Percentiles rank a stretch among this genome's conserved stretches.
Evolutionary conservation across 768 basidiomycete genomes (phyloP).

Genomic region (Mycena sanguinolenta): DNA sequence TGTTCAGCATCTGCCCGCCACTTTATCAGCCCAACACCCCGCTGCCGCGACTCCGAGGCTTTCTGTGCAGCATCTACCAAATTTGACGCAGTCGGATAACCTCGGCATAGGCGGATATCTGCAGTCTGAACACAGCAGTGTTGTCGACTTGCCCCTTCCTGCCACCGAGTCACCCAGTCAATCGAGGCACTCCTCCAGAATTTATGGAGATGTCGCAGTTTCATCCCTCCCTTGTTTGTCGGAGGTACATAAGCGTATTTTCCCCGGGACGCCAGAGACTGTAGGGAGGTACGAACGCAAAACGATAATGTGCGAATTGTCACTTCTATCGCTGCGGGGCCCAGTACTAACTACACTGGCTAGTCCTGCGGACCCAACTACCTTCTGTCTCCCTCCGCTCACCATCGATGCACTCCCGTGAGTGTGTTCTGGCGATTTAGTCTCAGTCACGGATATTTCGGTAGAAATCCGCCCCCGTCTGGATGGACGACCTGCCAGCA

Average conservation of each 20-base stretch:
- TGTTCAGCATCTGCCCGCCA: constrained; percentile 28
- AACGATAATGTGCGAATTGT: constrained; percentile 1
- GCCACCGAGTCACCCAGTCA: constrained; percentile 21
- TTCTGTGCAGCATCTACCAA: constrained; percentile 22
- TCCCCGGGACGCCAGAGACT: constrained; percentile 17
- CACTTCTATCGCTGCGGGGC: background rate
- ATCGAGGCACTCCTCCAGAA: constrained; percentile 14
- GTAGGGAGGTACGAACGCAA: constrained; percentile 22
- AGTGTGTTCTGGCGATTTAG: background rate
- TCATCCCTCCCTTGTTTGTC: constrained; percentile 2
- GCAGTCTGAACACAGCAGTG: constrained; percentile 24
- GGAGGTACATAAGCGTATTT: constrained; percentile 24
- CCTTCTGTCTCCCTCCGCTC: constrained; percentile 20
- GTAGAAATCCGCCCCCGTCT: constrained; percentile 30
- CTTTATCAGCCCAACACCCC: constrained; percentile 10
- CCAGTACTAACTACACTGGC: background rate
- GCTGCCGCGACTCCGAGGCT: constrained; percentile 1
- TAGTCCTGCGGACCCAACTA: constrained; percentile 21
- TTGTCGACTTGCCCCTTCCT: constrained; percentile 17
- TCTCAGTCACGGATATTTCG: background rate
- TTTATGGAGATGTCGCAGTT: constrained; percentile 15
- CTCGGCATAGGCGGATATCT: constrained; percentile 17
- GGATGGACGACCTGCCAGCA: constrained; percentile 66
- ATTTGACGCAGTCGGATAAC: constrained; percentile 14
- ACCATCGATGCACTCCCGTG: constrained; percentile 22